Base-by-base conservation (phyloP, 495 filamentous ascomycete species). In the Gamarada debralockiae region DNA sequence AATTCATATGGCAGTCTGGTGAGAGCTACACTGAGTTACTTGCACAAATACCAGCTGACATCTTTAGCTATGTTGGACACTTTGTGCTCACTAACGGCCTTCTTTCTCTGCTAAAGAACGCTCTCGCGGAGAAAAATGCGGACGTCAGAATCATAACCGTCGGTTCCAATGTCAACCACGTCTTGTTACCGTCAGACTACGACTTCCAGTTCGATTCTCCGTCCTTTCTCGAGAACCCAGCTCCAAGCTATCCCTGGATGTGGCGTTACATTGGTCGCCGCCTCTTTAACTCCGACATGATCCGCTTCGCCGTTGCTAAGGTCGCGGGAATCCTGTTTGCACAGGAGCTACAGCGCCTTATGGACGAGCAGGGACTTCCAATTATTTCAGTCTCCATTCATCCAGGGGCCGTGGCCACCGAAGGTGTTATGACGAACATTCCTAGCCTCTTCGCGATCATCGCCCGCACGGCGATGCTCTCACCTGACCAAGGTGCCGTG, bases 281-380 rank as follows among this genome's bases (percentile, higher is more conserved):
- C 14, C 15, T 18, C 17, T 43, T 43, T 22, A 22, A 24, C 21
- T 18, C 3, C 3, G 40, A 43, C 22, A 24, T 55, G 20, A 37
- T 45, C 42, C 58, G 50, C 31, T 64, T 61, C 46, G 54, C 24
- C 12, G 40, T 55, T 24, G 43, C 43, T 20, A 65, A 65, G 44
- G 14, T 53, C 29, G 60, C 60, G 13, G 42, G 54, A 18, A 43
- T 55, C n/a, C 47, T 65, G 20, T 62, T 60, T 46, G 34, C 52
- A 41, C 33, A 38, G 20, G 58, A 61, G 10, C 54, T 64, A 2
- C 61, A 64, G 46, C 50, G 49, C 2, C 53, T 48, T n/a, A 31
- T 64, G 2, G 58, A 64, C 38, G 37, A 50, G 7, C 39, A 55
- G 22, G 22, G 15, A 0, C 22, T 52, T 8, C 50, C 45, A 10